Evolutionary conservation across 768 basidiomycete species (phyloP).

Genomic region (Thelephora ganbajun): DNA sequence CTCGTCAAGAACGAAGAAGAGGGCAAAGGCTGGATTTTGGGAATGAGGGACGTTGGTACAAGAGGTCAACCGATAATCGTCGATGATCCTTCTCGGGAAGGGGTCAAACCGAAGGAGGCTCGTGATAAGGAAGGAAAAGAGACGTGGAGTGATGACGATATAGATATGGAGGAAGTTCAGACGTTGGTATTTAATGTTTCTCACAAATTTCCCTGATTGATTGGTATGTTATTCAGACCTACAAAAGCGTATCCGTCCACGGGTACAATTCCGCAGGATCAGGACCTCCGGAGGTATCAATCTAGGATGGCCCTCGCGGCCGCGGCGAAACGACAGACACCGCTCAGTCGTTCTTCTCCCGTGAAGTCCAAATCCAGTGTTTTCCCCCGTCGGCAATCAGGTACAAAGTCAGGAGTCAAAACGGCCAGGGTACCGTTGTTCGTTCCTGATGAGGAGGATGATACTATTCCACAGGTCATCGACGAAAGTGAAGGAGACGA

Average conservation of each 20-base stretch:
- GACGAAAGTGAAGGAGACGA: conserved; percentile 12
- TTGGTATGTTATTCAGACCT: conserved; percentile 9
- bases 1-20: conserved; percentile 82
- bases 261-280: conserved; percentile 25
- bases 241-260: neutral
- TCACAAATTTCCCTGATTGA: neutral
- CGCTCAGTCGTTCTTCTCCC: conserved; percentile 22
- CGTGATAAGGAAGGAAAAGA: conserved; percentile 14
- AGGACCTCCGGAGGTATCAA: conserved; percentile 51
- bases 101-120: conserved; percentile 10
- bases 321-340: conserved; percentile 34
- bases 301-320: conserved; percentile 47
- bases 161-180: conserved; percentile 71
- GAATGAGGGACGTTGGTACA: conserved; percentile 80
- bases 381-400: no score
- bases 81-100: conserved; percentile 39
- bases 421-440: conserved; percentile 29
- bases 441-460: conserved; percentile 32
- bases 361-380: conserved; percentile 13
- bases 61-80: conserved; percentile 76
- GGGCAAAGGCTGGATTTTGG: conserved; percentile 89
- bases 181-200: conserved; percentile 32
- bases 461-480: conserved; percentile 11
- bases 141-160: conserved; percentile 27
- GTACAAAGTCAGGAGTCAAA: no score